A percentile compares a stretch with the other conserved stretches of the same genome.
These are phyloP conservation scores for Triticum aestivum DNA, from an alignment of 176 grass and related monocot genomes.

Conservation along the genomic window IWGSC_CS_RefSeq_v2.1 NC_057803.1:151021702-151022201, in stretches of 20 bases:
- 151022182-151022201: background rate
- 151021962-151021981: background rate
- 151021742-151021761: slow-evolving; percentile 7
- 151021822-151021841: background rate
- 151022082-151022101: background rate
- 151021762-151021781: background rate
- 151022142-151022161: background rate
- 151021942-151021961: background rate
- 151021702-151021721: background rate
- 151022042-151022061: background rate
- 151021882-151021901: too few relatives aligned
- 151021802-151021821: background rate
- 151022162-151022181: background rate
- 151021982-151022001: slow-evolving; percentile 17
- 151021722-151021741: background rate
- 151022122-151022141: background rate
- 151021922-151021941: slow-evolving; percentile 5
- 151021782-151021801: slow-evolving; percentile 12
- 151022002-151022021: background rate
- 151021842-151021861: background rate
- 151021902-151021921: background rate
- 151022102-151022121: background rate
- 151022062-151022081: background rate
- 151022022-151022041: slow-evolving; percentile 7
- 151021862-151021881: too few relatives aligned